A percentile compares a stretch with the other conserved stretches of the same genome.
phyloP scores from a whole-genome alignment of 768 basidiomycete genomes.

The Mycena epipterygia region DNA sequence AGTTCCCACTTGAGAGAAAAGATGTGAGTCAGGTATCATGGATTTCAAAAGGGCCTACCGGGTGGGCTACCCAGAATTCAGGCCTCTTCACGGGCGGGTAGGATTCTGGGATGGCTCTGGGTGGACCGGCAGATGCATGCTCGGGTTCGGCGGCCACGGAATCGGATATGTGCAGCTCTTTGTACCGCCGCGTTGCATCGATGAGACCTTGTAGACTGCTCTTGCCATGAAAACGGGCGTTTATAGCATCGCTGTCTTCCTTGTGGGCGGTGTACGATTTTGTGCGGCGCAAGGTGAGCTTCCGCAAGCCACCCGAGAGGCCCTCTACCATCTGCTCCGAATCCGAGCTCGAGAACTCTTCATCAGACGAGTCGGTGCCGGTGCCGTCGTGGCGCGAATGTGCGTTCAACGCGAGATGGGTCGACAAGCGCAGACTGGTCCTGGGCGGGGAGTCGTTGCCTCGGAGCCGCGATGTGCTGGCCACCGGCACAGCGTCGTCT shows the following conservation, averaged over 20 bases:
- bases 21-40: background rate
- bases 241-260: conserved; percentile 55
- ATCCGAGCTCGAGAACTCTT: conserved; percentile 47
- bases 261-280: conserved; percentile 41
- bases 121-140: conserved; percentile 13
- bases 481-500: conserved; percentile 22
- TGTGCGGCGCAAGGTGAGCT: conserved; percentile 51
- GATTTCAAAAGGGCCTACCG: conserved; percentile 51
- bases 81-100: conserved; percentile 50
- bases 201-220: conserved; percentile 71
- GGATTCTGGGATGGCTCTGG: conserved; percentile 22
- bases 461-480: conserved; percentile 23
- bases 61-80: conserved; percentile 71
- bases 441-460: conserved; percentile 23
- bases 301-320: conserved; percentile 51
- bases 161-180: conserved; percentile 63
- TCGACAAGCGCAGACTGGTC: conserved; percentile 36
- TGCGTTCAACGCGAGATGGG: conserved; percentile 38
- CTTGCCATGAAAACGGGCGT: conserved; percentile 69
- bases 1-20: conserved; percentile 67
- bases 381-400: conserved; percentile 27
- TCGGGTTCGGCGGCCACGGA: conserved; percentile 31
- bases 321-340: conserved; percentile 51
- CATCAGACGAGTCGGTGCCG: conserved; percentile 44
- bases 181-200: conserved; percentile 65